phyloP scores from a whole-genome alignment of 1,284 basidiomycete species.

The Cryptococcus hybrid region DNA sequence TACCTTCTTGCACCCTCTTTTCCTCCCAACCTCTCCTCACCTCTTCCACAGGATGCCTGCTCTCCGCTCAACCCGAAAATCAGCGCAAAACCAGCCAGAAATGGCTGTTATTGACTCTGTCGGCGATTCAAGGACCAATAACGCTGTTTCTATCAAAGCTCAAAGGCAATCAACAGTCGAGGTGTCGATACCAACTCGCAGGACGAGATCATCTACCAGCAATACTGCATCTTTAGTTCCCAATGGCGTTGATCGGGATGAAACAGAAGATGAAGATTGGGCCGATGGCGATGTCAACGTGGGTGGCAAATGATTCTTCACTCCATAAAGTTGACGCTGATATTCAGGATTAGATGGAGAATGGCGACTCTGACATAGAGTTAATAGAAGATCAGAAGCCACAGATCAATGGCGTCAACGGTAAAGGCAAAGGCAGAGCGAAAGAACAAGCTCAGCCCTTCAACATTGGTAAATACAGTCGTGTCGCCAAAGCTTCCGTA shows the following conservation, averaged over 20 bases:
- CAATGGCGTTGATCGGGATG: neutral
- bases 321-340: neutral
- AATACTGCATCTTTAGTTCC: conserved; percentile 26
- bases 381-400: neutral
- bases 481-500: conserved; percentile 16
- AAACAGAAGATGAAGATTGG: neutral
- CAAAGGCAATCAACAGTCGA: neutral
- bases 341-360: neutral
- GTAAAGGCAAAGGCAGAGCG: conserved; percentile 78
- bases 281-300: neutral
- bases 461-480: conserved; percentile 27
- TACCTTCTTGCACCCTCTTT: neutral
- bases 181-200: conserved; percentile 17
- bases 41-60: too few relatives aligned
- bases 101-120: neutral
- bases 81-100: neutral
- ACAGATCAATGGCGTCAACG: conserved; percentile 52
- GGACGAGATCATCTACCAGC: conserved; percentile 34
- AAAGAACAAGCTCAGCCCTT: conserved; percentile 52
- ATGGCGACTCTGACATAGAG: neutral
- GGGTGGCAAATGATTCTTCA: neutral
- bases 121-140: neutral
- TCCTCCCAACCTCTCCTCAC: too few relatives aligned
- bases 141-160: neutral
- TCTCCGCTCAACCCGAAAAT: neutral